Evolutionary conservation across 352 stramenopile species (phyloP).

Genomic region (Globisporangium paroecandrum): DNA sequence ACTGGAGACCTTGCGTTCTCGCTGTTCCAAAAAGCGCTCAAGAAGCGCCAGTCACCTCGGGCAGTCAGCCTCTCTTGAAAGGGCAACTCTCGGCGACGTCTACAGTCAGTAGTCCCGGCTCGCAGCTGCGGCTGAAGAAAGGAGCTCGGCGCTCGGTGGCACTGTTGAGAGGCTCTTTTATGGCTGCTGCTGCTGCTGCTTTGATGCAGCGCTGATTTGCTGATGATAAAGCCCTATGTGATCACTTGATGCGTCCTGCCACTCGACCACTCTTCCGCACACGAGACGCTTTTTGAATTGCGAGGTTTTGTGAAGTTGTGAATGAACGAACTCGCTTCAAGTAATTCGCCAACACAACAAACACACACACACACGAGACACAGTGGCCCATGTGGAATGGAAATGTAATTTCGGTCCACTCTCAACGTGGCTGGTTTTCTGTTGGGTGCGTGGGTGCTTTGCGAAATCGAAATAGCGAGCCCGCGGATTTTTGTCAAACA

Average conservation of each 20-base stretch:
- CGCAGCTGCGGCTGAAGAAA: slow-evolving; percentile 3
- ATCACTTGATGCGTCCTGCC: slow-evolving; percentile 5
- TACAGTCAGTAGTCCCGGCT: neutral
- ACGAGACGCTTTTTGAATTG: neutral
- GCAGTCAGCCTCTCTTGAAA: neutral
- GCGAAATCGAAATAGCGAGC: too few species aligned
- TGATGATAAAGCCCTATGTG: neutral
- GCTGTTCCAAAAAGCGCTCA: neutral
- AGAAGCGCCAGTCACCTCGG: neutral
- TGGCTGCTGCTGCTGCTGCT: neutral
- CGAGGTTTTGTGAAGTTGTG: neutral
- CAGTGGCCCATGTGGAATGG: neutral
- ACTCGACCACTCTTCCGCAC: neutral
- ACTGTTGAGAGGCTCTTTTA: slow-evolving; percentile 6
- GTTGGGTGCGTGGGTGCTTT: neutral
- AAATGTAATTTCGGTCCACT: neutral
- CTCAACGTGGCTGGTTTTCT: neutral
- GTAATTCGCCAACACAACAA: neutral
- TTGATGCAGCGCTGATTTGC: slow-evolving; percentile 6
- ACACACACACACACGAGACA: neutral
- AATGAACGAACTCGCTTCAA: neutral
- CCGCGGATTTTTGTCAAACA: neutral
- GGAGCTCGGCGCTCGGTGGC: neutral
- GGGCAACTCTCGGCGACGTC: slow-evolving; percentile 3
- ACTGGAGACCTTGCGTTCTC: neutral